These are phyloP conservation scores for Talaromyces sp. DNA, from an alignment of 2,329 filamentous ascomycete genomes.

Conservation along the genomic window DNA sequence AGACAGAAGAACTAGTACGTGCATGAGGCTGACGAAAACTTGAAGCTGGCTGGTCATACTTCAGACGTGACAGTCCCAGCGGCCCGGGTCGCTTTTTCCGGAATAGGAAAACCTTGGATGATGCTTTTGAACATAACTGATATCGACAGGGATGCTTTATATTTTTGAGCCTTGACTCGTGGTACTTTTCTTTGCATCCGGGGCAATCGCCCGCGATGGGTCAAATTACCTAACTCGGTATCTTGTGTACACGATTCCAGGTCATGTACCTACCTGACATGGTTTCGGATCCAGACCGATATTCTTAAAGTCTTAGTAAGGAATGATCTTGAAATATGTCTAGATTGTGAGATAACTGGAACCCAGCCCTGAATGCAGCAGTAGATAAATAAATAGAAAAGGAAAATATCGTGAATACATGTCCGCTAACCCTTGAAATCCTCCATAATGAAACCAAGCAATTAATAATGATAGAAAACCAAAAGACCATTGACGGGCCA, in stretches of 20 bases:
- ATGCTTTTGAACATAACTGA: background rate
- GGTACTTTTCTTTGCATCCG: background rate
- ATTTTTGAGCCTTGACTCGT: background rate
- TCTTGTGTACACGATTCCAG: background rate
- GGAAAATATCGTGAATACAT: slow-evolving; percentile 15
- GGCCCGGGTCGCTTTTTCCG: background rate
- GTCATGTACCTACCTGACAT: background rate
- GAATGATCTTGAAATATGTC: background rate
- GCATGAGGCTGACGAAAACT: background rate
- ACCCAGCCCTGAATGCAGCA: slow-evolving; percentile 12
- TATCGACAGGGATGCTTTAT: background rate
- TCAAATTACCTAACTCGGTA: background rate
- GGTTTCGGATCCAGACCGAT: background rate
- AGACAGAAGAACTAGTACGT: background rate
- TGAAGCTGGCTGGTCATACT: background rate
- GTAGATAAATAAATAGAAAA: background rate
- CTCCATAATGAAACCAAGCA: slow-evolving; percentile 14
- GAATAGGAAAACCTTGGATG: background rate
- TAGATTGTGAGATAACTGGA: background rate
- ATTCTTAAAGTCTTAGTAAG: background rate
- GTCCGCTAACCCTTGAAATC: slow-evolving; percentile 14
- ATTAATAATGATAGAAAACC: slow-evolving; percentile 1
- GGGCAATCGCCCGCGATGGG: background rate
- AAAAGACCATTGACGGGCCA: background rate
- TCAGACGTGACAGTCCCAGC: background rate